Evolutionary conservation across 2,329 filamentous ascomycete species (phyloP).

Genomic region (Daldinia sp.): DNA sequence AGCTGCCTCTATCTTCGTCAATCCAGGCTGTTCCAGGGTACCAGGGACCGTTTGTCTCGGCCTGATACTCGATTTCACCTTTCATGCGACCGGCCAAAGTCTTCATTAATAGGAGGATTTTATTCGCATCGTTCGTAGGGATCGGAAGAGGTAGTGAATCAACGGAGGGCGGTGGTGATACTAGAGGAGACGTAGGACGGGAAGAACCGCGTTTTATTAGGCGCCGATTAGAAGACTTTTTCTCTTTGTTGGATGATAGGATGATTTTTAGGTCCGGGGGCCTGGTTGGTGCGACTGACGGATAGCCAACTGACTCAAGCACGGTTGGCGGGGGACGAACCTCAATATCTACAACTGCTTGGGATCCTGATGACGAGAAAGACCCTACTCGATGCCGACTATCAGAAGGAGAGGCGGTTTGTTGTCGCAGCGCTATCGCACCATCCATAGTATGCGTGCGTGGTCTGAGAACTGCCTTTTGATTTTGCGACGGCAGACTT

Average conservation of each 20-base stretch:
- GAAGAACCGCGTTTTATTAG: slow-evolving; percentile 68
- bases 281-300: slow-evolving; percentile 54
- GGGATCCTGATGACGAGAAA: slow-evolving; percentile 72
- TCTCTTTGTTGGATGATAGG: slow-evolving; percentile 57
- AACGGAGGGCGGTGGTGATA: slow-evolving; percentile 66
- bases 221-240: slow-evolving; percentile 62
- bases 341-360: slow-evolving; percentile 62
- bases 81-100: slow-evolving; percentile 82
- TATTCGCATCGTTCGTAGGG: slow-evolving; percentile 75
- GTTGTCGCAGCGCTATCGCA: slow-evolving; percentile 60
- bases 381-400: slow-evolving; percentile 76
- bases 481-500: slow-evolving; percentile 55
- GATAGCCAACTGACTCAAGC: slow-evolving; percentile 59
- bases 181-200: slow-evolving; percentile 69
- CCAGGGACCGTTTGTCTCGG: slow-evolving; percentile 72
- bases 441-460: slow-evolving; percentile 71
- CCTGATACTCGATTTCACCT: slow-evolving; percentile 79
- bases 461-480: slow-evolving; percentile 58
- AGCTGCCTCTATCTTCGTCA: slow-evolving; percentile 78
- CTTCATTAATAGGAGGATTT: slow-evolving; percentile 81
- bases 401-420: slow-evolving; percentile 56
- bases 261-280: slow-evolving; percentile 54
- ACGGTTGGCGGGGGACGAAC: slow-evolving; percentile 57
- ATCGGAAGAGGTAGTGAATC: slow-evolving; percentile 71
- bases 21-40: slow-evolving; percentile 79